Percentiles rank a stretch among this genome's conserved stretches.
These are phyloP conservation scores for Rosa rugosa DNA, from an alignment of 306 rosid genomes.

Conservation along the genomic window DNA sequence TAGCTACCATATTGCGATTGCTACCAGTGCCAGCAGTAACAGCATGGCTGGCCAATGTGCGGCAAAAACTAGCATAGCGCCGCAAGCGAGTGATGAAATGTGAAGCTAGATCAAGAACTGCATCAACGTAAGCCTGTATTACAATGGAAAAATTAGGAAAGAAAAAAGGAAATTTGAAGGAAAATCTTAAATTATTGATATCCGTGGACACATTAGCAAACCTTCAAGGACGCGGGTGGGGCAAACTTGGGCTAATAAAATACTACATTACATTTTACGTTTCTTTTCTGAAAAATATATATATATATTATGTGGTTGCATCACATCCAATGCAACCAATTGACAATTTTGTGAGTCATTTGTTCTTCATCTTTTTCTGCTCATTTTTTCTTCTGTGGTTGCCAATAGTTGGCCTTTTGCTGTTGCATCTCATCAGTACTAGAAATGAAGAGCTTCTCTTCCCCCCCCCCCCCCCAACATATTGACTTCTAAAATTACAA, in stretches of 20 bases:
- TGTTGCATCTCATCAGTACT: neutral
- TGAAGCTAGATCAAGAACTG: slow-evolving; percentile 97
- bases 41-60: slow-evolving; percentile 98
- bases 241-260: neutral
- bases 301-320: neutral
- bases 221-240: neutral
- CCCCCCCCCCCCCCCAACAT: neutral
- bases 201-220: neutral
- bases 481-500: neutral
- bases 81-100: slow-evolving; percentile 97
- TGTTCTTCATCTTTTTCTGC: neutral
- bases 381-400: neutral
- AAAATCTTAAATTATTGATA: neutral
- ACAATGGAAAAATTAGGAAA: slow-evolving; percentile 26
- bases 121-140: slow-evolving; percentile 93
- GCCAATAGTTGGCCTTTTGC: neutral
- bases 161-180: slow-evolving; percentile 1
- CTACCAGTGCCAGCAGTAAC: slow-evolving; percentile 88
- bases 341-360: neutral
- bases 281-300: neutral
- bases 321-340: neutral
- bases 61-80: slow-evolving; percentile 99
- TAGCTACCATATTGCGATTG: slow-evolving; percentile 87
- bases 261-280: neutral
- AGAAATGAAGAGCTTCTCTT: neutral